phyloP scores from a whole-genome alignment of 1,139 yeast species.

The Hyphopichia fennica region DNA sequence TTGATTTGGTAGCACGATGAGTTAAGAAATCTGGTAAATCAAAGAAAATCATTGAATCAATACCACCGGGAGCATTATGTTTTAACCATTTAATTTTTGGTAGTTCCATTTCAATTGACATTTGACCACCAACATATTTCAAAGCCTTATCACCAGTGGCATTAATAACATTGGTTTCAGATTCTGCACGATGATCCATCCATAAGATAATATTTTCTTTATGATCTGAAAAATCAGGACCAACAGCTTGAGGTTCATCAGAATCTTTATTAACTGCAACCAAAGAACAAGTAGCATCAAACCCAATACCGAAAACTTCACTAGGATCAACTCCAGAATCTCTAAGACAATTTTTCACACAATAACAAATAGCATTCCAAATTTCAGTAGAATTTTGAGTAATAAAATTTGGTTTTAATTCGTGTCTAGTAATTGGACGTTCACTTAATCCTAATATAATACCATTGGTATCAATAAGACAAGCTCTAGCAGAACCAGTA shows the following conservation, averaged over 20 bases:
- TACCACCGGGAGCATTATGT: slow-evolving; percentile 71
- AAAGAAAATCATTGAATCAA: slow-evolving; percentile 75
- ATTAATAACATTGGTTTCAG: slow-evolving; percentile 81
- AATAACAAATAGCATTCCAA: slow-evolving; percentile 84
- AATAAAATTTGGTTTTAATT: slow-evolving; percentile 66
- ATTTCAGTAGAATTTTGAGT: slow-evolving; percentile 92
- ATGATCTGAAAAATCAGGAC: slow-evolving; percentile 77
- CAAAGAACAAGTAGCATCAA: slow-evolving; percentile 95
- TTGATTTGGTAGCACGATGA: slow-evolving; percentile 84
- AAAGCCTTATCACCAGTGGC: slow-evolving; percentile 75
- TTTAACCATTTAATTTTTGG: slow-evolving; percentile 98
- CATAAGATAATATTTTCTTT: slow-evolving; percentile 86
- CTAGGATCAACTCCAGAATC: slow-evolving; percentile 72
- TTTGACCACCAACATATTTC: slow-evolving; percentile 93
- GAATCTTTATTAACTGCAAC: slow-evolving; percentile 70
- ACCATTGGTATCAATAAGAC: slow-evolving; percentile 81
- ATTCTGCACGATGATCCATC: slow-evolving; percentile 98
- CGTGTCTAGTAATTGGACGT: slow-evolving; percentile 74
- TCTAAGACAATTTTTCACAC: slow-evolving; percentile 70
- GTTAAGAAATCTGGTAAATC: slow-evolving; percentile 91
- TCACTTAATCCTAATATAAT: slow-evolving; percentile 80
- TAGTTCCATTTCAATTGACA: slow-evolving; percentile 97
- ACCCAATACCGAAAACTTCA: slow-evolving; percentile 82
- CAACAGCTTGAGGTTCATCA: slow-evolving; percentile 81
- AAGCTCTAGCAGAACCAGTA: slow-evolving; percentile 95